Evolutionary conservation across 2,329 filamentous ascomycete genomes (phyloP).

Genomic region (Bipolaris victoriae): DNA sequence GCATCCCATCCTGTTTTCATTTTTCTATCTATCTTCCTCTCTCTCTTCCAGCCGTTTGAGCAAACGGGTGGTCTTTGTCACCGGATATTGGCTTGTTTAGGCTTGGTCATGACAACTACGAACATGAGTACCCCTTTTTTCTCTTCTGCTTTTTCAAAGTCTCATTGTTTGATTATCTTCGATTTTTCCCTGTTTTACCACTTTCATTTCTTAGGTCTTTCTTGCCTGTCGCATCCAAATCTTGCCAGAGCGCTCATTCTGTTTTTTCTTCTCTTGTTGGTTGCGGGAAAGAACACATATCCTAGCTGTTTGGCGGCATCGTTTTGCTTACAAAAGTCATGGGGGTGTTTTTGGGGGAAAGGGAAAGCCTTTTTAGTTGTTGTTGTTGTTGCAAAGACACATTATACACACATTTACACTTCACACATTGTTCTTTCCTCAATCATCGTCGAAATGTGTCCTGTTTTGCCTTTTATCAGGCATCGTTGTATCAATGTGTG

Average conservation of each 20-base stretch:
- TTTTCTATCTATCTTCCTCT: neutral
- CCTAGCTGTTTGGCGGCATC: conserved; percentile 1
- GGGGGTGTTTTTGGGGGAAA: neutral
- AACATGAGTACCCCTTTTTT: conserved; percentile 24
- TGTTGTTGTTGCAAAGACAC: neutral
- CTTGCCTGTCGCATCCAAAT: neutral
- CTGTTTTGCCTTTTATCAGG: no score
- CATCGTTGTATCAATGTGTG: no score
- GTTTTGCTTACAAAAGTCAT: conserved; percentile 3
- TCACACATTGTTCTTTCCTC: no score
- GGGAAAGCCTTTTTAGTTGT: neutral
- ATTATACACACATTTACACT: neutral
- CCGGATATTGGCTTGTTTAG: conserved; percentile 18
- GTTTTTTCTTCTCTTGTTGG: neutral
- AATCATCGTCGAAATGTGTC: no score
- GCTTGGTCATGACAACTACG: conserved; percentile 25
- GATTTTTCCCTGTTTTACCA: neutral
- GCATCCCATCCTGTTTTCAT: conserved; percentile 5
- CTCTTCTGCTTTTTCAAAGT: neutral
- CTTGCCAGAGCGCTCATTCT: neutral
- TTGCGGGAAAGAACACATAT: neutral
- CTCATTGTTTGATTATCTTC: conserved; percentile 12
- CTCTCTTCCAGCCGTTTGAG: conserved; percentile 4
- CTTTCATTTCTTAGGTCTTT: neutral
- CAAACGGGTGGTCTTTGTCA: conserved; percentile 18